A percentile compares a stretch with the other conserved stretches of the same genome.
phyloP scores from a whole-genome alignment of 2,329 filamentous ascomycete genomes.

The Cladobotryum mycophilum region DNA sequence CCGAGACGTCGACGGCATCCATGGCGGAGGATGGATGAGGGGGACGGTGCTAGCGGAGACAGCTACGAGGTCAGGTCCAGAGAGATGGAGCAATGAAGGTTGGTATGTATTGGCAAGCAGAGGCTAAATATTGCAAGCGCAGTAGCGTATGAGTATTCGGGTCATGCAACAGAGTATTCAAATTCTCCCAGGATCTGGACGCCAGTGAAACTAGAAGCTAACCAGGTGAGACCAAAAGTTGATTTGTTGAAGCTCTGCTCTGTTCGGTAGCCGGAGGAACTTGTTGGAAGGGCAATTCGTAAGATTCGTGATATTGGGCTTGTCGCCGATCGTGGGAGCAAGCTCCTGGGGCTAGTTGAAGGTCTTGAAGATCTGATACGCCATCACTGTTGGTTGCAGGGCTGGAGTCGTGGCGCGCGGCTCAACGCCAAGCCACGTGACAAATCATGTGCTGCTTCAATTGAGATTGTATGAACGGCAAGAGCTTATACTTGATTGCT shows the following conservation, averaged over 20 bases:
- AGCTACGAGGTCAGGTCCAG: constrained; percentile 28
- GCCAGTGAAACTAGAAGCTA: neutral
- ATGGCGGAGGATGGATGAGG: constrained; percentile 30
- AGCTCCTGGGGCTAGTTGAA: neutral
- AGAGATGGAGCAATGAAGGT: neutral
- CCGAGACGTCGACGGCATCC: constrained; percentile 51
- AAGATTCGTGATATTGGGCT: no score
- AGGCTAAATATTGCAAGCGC: no score
- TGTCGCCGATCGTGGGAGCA: no score
- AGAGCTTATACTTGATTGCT: no score
- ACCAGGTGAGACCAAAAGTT: no score
- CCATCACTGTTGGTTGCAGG: constrained; percentile 5
- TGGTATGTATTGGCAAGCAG: neutral
- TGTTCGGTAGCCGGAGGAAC: no score
- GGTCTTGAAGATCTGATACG: neutral
- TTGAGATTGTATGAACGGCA: neutral
- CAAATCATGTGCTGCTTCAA: neutral
- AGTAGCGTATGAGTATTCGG: no score
- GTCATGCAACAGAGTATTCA: no score
- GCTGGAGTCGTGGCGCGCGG: constrained; percentile 3
- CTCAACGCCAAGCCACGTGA: constrained; percentile 12
- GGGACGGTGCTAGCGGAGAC: constrained; percentile 16
- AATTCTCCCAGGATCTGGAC: neutral
- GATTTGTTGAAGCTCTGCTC: no score
- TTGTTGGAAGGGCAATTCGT: no score